Percentiles rank a stretch among this genome's conserved stretches.
These are phyloP conservation scores for Biscogniauxia marginata DNA, from an alignment of 2,329 filamentous ascomycete genomes.

Conservation along the genomic window DNA sequence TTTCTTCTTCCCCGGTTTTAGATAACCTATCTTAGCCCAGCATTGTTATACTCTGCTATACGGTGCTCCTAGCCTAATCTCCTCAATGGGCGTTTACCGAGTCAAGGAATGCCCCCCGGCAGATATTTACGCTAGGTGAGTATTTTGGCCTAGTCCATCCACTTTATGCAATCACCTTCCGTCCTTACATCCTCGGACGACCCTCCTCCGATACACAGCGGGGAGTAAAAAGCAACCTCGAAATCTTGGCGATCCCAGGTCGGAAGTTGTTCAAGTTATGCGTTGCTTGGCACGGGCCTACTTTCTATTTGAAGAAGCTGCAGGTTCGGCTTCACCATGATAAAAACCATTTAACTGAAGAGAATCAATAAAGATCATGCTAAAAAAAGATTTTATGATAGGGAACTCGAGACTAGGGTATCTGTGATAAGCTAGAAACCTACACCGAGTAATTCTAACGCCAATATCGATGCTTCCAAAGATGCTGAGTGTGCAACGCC, in stretches of 20 bases:
- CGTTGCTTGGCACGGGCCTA: neutral
- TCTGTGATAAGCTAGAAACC: neutral
- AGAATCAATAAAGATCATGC: neutral
- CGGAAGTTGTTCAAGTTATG: neutral
- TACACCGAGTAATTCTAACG: neutral
- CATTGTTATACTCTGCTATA: too few species aligned
- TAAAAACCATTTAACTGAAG: neutral
- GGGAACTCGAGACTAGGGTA: neutral
- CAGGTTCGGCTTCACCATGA: neutral
- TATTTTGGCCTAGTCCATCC: neutral
- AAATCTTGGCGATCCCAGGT: neutral
- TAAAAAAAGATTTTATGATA: neutral
- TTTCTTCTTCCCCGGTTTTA: neutral
- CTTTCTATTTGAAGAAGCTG: neutral
- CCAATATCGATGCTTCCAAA: neutral
- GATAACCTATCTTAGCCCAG: neutral
- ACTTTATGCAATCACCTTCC: neutral
- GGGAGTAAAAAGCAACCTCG: neutral
- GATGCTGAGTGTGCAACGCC: neutral
- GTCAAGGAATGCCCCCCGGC: neutral
- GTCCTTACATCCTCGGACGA: neutral
- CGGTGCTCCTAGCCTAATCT: neutral
- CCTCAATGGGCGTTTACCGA: too few species aligned
- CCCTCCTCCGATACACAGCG: neutral
- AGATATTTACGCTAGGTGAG: neutral